These are phyloP conservation scores for Wickerhamomyces ciferrii DNA, from an alignment of 805 yeast species.

Conservation along the genomic window DNA sequence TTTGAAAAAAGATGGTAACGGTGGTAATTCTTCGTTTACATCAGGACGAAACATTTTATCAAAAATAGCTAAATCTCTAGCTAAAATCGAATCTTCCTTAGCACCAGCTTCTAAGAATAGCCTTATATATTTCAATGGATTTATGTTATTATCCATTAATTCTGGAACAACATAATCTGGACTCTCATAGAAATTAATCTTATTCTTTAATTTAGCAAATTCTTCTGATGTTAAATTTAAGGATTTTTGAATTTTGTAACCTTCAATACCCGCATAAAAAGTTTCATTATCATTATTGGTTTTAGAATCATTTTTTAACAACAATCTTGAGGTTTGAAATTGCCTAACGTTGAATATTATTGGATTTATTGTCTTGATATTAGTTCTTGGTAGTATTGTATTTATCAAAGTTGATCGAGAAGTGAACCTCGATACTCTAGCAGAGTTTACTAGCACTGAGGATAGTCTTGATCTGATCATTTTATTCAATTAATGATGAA, in stretches of 20 bases:
- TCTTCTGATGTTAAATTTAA: background rate
- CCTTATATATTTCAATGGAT: background rate
- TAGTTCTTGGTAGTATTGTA: background rate
- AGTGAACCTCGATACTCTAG: background rate
- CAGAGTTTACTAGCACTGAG: background rate
- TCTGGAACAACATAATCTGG: background rate
- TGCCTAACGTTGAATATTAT: background rate
- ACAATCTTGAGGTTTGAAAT: background rate
- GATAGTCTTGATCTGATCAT: constrained; percentile 1
- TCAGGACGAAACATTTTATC: background rate
- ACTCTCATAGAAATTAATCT: background rate
- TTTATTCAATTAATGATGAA: background rate
- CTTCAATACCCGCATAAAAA: background rate
- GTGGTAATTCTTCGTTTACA: background rate
- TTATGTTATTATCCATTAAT: background rate
- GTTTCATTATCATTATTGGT: background rate
- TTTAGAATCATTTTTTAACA: background rate
- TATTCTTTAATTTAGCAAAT: background rate
- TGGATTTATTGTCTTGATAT: background rate
- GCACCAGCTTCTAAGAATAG: background rate
- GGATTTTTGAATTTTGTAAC: background rate
- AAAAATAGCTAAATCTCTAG: background rate
- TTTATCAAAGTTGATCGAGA: background rate
- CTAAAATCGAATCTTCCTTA: background rate
- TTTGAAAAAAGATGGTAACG: background rate